Conservation (phyloP, 495 filamentous ascomycete genomes). For the Aspergillus sclerotiicarbonarius region DNA sequence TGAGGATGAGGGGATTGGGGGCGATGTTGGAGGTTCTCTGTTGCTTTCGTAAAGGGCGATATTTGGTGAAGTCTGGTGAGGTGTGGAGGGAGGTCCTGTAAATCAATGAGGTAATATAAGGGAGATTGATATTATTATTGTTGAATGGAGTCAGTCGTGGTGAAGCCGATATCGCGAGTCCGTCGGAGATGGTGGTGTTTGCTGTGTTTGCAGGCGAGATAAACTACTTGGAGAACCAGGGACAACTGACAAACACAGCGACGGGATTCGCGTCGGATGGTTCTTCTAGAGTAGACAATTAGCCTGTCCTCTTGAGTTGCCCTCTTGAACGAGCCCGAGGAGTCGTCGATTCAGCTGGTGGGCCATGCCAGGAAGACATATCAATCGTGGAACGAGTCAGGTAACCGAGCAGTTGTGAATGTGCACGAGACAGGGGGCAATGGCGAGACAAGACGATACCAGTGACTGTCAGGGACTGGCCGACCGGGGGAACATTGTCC, state of each 20-base stretch:
- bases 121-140: neutral
- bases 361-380: neutral
- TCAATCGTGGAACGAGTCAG: neutral
- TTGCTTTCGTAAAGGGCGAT: too few relatives aligned
- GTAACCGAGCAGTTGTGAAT: neutral
- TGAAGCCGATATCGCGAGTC: neutral
- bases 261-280: neutral
- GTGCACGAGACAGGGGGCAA: neutral
- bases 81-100: too few relatives aligned
- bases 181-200: constrained; percentile 13
- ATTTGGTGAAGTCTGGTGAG: too few relatives aligned
- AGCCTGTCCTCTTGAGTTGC: neutral
- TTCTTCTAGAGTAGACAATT: neutral
- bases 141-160: neutral
- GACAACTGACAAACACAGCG: neutral
- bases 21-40: too few relatives aligned
- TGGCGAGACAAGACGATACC: neutral
- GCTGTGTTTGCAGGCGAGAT: constrained; percentile 17
- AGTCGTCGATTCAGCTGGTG: neutral
- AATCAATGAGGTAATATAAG: too few relatives aligned
- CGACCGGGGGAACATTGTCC: too few relatives aligned
- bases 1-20: too few relatives aligned
- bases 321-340: neutral
- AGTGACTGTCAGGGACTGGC: too few relatives aligned
- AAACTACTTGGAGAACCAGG: neutral